Evolutionary conservation across 177 flowering plant genomes (phyloP).

Genomic region (Vitis hybrid): DNA sequence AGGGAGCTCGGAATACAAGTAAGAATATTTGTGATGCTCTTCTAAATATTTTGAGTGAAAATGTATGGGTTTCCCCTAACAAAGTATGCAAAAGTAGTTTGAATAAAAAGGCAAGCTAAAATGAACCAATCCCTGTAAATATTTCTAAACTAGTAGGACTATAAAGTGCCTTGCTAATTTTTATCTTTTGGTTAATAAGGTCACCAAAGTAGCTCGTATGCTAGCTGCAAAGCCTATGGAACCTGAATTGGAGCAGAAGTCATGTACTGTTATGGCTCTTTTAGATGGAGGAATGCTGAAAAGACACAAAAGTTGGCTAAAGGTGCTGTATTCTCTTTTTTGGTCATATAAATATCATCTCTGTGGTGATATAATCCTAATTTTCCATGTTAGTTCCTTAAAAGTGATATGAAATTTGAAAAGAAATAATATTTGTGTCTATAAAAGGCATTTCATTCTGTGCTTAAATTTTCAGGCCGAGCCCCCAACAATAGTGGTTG

Average conservation of each 20-base stretch:
- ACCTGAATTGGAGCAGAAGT: constrained; percentile 42
- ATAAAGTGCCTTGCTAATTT: constrained; percentile 1
- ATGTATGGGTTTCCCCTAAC: background rate
- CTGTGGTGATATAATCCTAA: background rate
- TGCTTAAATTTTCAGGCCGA: constrained; percentile 59
- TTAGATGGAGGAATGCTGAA: constrained; percentile 88
- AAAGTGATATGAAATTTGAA: background rate
- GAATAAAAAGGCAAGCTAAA: background rate
- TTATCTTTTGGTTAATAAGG: constrained; percentile 38
- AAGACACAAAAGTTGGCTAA: constrained; percentile 90
- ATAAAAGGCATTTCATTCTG: background rate
- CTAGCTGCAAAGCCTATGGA: constrained; percentile 65
- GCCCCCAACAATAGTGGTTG: constrained; percentile 86
- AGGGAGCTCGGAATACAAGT: constrained; percentile 98
- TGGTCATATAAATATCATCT: background rate
- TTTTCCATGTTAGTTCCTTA: background rate
- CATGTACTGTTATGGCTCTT: constrained; percentile 83
- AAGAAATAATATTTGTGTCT: background rate
- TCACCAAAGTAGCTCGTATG: constrained; percentile 86
- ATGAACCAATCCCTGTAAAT: background rate
- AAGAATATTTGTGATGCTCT: constrained; percentile 16
- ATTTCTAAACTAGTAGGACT: background rate
- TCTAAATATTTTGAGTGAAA: background rate
- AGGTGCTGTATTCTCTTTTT: constrained; percentile 41
- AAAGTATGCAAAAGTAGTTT: background rate